Evolutionary conservation across 2,329 filamentous ascomycete genomes (phyloP), one percentile per base, ranked within the genome.

Genomic region (Rhinocladiella similis): DNA sequence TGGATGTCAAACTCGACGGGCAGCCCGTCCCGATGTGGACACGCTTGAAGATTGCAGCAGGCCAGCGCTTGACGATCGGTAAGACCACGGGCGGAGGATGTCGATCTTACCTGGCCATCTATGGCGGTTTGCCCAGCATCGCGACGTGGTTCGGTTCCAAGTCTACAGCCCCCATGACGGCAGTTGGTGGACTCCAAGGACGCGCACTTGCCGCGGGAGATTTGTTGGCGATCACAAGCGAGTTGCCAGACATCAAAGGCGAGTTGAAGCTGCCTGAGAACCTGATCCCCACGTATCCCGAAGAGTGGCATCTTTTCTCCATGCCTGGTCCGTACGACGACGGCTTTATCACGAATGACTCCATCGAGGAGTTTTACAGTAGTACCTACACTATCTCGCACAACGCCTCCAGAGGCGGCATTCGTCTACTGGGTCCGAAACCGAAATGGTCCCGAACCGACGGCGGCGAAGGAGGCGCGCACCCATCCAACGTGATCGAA

Each of bases 391-490:
- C 81, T 47, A 74, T 87, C 1, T 82, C 79, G 0, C 83, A 87
- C 62, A 86, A 87, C 56, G 79, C 81, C 1, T 81, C 80, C 12
- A 74, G 85, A 54, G 82, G 79, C 39, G 85, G 83, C 0, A 78
- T 83, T 60, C 77, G 84, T 5, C 73, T 88, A 0, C 69, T 83
- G 1, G 84, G 84, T 0, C 83, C 83, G 0, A 76, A 78, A 0
- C 82, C 82, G 0, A 76, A 79, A 59, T 88, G 81, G 80, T 81
- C 83, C 13, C 73, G 85, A 5, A 67, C 76, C 29, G 78, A 83
- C 60, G 85, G 84, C 10, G 85, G 84, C 0, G 83, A 85, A 58
- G 85, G 83, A 6, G 85, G 85, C 10, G 77, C 80, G 1, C 85
- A 88, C 67, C 85, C 85, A 0, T 79, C 75, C 33, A 85, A 86